Conservation (phyloP, 2,329 filamentous ascomycete species). For the Akanthomyces dipterigenus region DNA sequence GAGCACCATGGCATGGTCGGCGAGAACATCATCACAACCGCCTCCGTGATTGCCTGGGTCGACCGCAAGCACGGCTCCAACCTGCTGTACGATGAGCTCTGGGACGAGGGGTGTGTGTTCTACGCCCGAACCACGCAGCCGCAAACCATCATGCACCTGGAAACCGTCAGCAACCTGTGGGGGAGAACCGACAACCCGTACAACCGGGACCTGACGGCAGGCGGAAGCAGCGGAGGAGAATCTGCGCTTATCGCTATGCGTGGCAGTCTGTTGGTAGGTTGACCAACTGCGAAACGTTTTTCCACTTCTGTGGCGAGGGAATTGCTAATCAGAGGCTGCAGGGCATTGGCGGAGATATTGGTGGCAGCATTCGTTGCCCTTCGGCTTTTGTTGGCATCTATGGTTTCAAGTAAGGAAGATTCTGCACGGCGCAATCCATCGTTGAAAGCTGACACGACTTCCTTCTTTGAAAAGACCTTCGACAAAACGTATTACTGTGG, state of each 20-base stretch:
- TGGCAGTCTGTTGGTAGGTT: conserved; percentile 30
- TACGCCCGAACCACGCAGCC: conserved; percentile 66
- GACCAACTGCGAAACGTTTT: background rate
- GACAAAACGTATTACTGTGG: conserved; percentile 23
- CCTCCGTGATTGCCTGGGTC: conserved; percentile 25
- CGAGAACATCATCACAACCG: conserved; percentile 21
- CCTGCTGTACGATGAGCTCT: conserved; percentile 24
- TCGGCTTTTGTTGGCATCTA: conserved; percentile 30
- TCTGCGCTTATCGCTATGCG: conserved; percentile 33
- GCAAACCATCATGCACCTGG: conserved; percentile 47
- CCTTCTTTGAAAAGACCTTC: conserved; percentile 25
- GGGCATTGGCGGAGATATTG: conserved; percentile 37
- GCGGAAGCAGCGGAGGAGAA: conserved; percentile 58
- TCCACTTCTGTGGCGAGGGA: background rate
- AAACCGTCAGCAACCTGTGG: conserved; percentile 57
- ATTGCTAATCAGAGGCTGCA: background rate
- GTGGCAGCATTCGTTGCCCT: conserved; percentile 33
- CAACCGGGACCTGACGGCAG: conserved; percentile 52
- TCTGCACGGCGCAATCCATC: background rate
- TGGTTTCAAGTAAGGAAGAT: conserved; percentile 24
- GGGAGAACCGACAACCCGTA: conserved; percentile 57
- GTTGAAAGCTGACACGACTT: background rate
- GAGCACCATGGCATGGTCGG: conserved; percentile 31
- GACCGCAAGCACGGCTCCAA: conserved; percentile 27
- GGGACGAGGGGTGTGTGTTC: conserved; percentile 39